Evolutionary conservation across 2,329 filamentous ascomycete genomes (phyloP).

Genomic region (Sporothrix euskadiensis): DNA sequence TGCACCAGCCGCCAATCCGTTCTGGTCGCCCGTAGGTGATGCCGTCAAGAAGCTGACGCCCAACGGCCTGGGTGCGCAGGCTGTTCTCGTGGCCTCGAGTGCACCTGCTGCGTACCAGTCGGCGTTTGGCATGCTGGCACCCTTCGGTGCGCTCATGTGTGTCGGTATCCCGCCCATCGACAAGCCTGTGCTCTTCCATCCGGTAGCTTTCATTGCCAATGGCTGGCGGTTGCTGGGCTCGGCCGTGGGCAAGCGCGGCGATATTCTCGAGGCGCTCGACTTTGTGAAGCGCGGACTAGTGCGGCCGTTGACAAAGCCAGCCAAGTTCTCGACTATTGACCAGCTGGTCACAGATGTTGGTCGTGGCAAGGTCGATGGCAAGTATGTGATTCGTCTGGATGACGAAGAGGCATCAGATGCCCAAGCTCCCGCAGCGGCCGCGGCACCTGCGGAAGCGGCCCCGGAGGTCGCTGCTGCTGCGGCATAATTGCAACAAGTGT

Average conservation of each 20-base stretch:
- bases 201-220: conserved; percentile 40
- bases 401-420: conserved; percentile 23
- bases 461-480: background rate
- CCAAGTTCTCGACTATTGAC: conserved; percentile 35
- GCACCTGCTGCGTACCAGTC: conserved; percentile 40
- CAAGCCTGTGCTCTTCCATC: conserved; percentile 39
- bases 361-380: conserved; percentile 30
- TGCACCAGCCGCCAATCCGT: conserved; percentile 21
- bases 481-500: background rate
- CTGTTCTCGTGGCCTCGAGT: conserved; percentile 40
- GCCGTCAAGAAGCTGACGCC: conserved; percentile 36
- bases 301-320: conserved; percentile 36
- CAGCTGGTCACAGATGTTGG: conserved; percentile 32
- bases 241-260: conserved; percentile 42
- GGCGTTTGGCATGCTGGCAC: conserved; percentile 40
- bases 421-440: background rate
- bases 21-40: conserved; percentile 32
- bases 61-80: conserved; percentile 34
- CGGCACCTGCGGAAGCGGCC: background rate
- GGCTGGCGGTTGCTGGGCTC: conserved; percentile 43
- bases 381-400: conserved; percentile 34
- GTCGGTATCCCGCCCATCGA: conserved; percentile 42
- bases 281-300: conserved; percentile 42
- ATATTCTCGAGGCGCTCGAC: conserved; percentile 46
- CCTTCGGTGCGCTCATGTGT: conserved; percentile 45